Conservation (phyloP, 371 early-diverging fungal genomes). For the Mucor plumbeus region DNA sequence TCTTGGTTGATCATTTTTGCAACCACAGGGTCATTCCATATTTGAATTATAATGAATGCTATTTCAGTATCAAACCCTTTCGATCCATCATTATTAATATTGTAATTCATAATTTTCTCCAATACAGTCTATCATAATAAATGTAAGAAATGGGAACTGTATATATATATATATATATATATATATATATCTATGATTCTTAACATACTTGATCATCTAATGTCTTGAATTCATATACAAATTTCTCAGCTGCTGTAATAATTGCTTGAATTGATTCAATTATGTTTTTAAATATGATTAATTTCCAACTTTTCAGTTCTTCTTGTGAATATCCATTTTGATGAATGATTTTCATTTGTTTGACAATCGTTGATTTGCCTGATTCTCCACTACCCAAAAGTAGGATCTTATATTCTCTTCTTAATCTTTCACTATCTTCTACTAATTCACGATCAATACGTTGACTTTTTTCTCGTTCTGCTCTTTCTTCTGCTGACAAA, state of each 20-base stretch:
- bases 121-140: background rate
- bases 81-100: conserved; percentile 4
- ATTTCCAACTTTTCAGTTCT: conserved; percentile 75
- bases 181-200: too few relatives aligned
- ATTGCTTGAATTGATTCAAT: conserved; percentile 74
- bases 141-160: background rate
- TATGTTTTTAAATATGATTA: conserved; percentile 82
- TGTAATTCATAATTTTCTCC: background rate
- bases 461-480: conserved; percentile 55
- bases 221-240: conserved; percentile 17
- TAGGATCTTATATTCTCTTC: conserved; percentile 74
- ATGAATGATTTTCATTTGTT: conserved; percentile 95
- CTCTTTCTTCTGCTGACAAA: conserved; percentile 64
- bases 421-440: conserved; percentile 57
- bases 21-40: conserved; percentile 74
- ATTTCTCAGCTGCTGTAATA: conserved; percentile 60
- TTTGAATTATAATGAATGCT: conserved; percentile 61
- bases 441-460: conserved; percentile 68
- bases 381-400: conserved; percentile 87
- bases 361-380: conserved; percentile 91
- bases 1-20: conserved; percentile 60
- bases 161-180: background rate
- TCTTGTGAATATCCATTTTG: conserved; percentile 83
- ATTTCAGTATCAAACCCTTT: conserved; percentile 38
- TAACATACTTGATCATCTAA: conserved; percentile 9